Conservation (phyloP, 2,329 filamentous ascomycete genomes). For the Penicillium sp. region DNA sequence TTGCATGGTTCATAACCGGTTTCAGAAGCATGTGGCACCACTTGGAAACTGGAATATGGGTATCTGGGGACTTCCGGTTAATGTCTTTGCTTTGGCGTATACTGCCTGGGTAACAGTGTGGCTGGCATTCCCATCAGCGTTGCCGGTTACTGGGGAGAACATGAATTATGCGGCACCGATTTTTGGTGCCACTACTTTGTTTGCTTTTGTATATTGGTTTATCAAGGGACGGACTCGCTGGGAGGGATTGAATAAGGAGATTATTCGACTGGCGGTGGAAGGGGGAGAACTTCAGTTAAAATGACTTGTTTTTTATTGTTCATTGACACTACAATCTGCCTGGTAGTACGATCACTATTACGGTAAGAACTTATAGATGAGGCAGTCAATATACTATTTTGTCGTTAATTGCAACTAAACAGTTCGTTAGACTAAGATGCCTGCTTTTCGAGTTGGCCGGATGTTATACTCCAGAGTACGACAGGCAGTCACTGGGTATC, state of each 20-base stretch:
- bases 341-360: neutral
- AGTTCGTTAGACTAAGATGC: too few species aligned
- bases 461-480: neutral
- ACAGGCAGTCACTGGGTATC: neutral
- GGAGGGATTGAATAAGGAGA: slow-evolving; percentile 13
- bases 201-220: slow-evolving; percentile 12
- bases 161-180: slow-evolving; percentile 43
- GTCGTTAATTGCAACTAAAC: neutral
- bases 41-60: slow-evolving; percentile 36
- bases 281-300: slow-evolving; percentile 10
- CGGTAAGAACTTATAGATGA: neutral
- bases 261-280: slow-evolving; percentile 9
- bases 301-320: neutral
- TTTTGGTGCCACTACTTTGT: slow-evolving; percentile 19
- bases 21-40: slow-evolving; percentile 20
- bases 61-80: slow-evolving; percentile 26
- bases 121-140: slow-evolving; percentile 34
- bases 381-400: neutral
- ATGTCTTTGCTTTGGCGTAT: slow-evolving; percentile 37
- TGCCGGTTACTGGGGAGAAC: slow-evolving; percentile 36
- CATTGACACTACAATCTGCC: neutral
- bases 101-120: slow-evolving; percentile 33
- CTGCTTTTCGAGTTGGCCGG: neutral
- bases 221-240: slow-evolving; percentile 9
- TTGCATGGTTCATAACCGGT: slow-evolving; percentile 34